Conservation (phyloP, 2,329 filamentous ascomycete genomes). For the Hymenoscyphus occultus region DNA sequence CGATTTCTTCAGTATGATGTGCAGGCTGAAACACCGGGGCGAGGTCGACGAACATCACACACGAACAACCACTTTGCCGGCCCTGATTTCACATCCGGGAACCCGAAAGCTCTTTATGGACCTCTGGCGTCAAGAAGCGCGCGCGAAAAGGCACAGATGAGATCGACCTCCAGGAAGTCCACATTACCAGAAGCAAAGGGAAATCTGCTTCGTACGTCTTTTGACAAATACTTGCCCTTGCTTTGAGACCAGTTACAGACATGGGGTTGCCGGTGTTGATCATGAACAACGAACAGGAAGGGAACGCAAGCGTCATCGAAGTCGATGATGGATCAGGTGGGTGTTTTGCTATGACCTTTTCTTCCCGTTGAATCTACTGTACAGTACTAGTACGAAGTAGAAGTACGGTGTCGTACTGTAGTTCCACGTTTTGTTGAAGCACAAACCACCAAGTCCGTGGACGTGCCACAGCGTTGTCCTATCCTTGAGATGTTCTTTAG, state of each 20-base stretch:
- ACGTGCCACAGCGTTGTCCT: neutral
- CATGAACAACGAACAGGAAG: neutral
- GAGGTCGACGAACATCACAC: constrained; percentile 9
- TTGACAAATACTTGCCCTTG: neutral
- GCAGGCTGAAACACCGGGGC: constrained; percentile 9
- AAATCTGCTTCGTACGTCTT: neutral
- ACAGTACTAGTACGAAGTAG: too few relatives aligned
- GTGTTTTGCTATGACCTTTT: constrained; percentile 6
- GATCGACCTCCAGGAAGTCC: constrained; percentile 1
- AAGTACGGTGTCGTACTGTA: neutral
- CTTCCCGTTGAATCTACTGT: neutral
- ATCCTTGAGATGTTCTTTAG: neutral
- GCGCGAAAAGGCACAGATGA: constrained; percentile 7
- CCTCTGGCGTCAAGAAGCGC: constrained; percentile 11
- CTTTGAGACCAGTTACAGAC: constrained; percentile 3
- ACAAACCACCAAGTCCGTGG: constrained; percentile 1
- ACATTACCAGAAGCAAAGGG: neutral
- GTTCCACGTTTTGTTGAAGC: constrained; percentile 4
- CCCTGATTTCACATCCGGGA: neutral
- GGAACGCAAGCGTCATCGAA: constrained; percentile 9
- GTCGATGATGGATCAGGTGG: neutral
- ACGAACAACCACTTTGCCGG: neutral
- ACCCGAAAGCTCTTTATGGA: neutral
- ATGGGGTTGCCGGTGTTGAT: neutral
- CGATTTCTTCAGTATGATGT: constrained; percentile 8